Evolutionary conservation across 495 filamentous ascomycete species (phyloP).

Genomic region (Physcia stellaris): DNA sequence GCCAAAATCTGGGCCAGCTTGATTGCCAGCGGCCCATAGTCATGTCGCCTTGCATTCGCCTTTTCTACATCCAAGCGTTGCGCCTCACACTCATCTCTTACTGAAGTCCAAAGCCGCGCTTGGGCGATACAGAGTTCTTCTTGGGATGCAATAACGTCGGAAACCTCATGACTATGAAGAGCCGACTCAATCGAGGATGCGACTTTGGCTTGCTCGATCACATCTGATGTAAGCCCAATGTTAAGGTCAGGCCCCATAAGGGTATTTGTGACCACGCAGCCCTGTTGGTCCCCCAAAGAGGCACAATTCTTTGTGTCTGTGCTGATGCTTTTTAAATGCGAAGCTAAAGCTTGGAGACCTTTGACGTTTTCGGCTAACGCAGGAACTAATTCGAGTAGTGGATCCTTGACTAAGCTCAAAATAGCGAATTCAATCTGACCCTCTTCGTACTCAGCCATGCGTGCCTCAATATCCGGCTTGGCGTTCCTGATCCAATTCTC

Average conservation of each 20-base stretch:
- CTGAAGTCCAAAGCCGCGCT: constrained; percentile 21
- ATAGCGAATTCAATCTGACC: constrained; percentile 45
- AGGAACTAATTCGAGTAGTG: constrained; percentile 26
- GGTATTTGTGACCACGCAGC: too few species aligned
- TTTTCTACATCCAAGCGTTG: constrained; percentile 30
- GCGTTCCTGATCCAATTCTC: constrained; percentile 38
- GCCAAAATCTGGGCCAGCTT: constrained; percentile 27
- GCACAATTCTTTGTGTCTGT: too few species aligned
- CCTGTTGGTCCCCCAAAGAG: too few species aligned
- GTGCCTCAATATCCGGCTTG: constrained; percentile 30
- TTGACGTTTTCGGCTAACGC: constrained; percentile 35
- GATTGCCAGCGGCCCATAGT: constrained; percentile 29
- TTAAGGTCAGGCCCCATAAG: constrained; percentile 23
- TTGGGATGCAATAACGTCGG: constrained; percentile 19
- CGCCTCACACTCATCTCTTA: constrained; percentile 30
- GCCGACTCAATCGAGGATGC: constrained; percentile 8
- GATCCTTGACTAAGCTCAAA: constrained; percentile 39
- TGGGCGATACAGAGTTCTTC: constrained; percentile 23
- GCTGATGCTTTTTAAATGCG: constrained; percentile 19
- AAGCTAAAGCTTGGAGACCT: constrained; percentile 22
- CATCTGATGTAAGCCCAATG: constrained; percentile 21
- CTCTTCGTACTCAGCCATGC: constrained; percentile 39
- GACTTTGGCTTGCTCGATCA: constrained; percentile 21
- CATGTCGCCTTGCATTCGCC: constrained; percentile 31
- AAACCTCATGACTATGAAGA: constrained; percentile 13